Conservation (phyloP, 2,329 filamentous ascomycete species). For the Hymenoscyphus infarciens region DNA sequence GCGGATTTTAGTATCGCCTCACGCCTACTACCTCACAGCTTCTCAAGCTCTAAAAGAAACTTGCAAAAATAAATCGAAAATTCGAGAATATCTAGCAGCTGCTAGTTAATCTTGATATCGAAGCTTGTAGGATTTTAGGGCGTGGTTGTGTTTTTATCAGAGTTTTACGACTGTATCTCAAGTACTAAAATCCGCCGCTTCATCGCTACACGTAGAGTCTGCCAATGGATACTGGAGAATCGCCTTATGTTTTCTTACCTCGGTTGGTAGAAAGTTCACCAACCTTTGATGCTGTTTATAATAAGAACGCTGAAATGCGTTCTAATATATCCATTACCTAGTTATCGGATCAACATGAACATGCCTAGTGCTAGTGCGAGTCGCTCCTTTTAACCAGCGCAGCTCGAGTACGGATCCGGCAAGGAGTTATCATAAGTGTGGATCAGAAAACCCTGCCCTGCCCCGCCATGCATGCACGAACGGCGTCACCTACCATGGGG, state of each 20-base stretch:
- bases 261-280: neutral
- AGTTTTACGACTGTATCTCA: too few relatives aligned
- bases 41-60: too few relatives aligned
- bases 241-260: neutral
- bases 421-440: neutral
- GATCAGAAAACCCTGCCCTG: neutral
- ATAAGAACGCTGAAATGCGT: neutral
- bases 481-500: slow-evolving; percentile 1
- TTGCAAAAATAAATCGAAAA: too few relatives aligned
- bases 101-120: too few relatives aligned
- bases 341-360: neutral
- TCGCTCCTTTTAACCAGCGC: neutral
- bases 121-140: too few relatives aligned
- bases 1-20: too few relatives aligned
- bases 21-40: too few relatives aligned
- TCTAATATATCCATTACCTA: neutral
- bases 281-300: neutral
- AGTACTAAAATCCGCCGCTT: too few relatives aligned
- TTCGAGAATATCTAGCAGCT: too few relatives aligned
- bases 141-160: too few relatives aligned
- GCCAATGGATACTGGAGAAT: neutral
- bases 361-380: neutral
- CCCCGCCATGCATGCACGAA: slow-evolving; percentile 1
- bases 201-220: too few relatives aligned
- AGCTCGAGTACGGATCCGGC: neutral